Evolutionary conservation across 495 filamentous ascomycete genomes (phyloP).

Genomic region (Podospora conica): DNA sequence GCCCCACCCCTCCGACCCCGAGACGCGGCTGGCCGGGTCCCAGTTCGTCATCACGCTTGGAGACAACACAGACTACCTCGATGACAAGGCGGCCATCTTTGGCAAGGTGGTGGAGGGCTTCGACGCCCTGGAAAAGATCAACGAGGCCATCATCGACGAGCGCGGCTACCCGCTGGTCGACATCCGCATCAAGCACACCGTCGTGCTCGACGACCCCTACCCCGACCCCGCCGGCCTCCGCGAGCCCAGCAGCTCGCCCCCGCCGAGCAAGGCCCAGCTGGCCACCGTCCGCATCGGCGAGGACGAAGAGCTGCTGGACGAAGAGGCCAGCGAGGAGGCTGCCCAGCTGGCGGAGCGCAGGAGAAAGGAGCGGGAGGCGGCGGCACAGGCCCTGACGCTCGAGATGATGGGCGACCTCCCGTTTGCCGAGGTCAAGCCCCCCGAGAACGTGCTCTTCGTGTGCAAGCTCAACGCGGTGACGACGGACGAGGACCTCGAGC

Average conservation of each 20-base stretch:
- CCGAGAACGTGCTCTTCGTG: constrained; percentile 95
- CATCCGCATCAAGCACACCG: constrained; percentile 87
- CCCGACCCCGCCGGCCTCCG: constrained; percentile 68
- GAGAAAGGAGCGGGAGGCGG: constrained; percentile 83
- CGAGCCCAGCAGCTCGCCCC: constrained; percentile 72
- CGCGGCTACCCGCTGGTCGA: constrained; percentile 78
- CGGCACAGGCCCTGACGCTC: constrained; percentile 87
- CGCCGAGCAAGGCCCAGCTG: constrained; percentile 75
- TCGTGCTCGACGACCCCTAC: constrained; percentile 84
- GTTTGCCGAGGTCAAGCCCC: constrained; percentile 95
- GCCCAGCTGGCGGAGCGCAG: constrained; percentile 72
- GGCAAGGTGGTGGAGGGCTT: constrained; percentile 93
- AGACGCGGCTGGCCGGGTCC: constrained; percentile 72
- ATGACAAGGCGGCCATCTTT: constrained; percentile 89
- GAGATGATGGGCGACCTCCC: constrained; percentile 98
- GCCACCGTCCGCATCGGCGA: constrained; percentile 90
- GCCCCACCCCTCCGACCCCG: constrained; percentile 66
- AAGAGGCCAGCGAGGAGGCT: constrained; percentile 61
- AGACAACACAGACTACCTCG: constrained; percentile 78
- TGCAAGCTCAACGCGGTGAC: constrained; percentile 98
- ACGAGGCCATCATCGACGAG: constrained; percentile 78
- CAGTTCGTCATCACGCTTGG: constrained; percentile 89
- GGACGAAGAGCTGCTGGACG: constrained; percentile 66
- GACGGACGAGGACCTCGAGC: constrained; percentile 82
- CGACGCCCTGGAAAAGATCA: constrained; percentile 88